These are phyloP conservation scores for Fusarium sp. DNA, from an alignment of 2,329 filamentous ascomycete species.

Conservation along the genomic window DNA sequence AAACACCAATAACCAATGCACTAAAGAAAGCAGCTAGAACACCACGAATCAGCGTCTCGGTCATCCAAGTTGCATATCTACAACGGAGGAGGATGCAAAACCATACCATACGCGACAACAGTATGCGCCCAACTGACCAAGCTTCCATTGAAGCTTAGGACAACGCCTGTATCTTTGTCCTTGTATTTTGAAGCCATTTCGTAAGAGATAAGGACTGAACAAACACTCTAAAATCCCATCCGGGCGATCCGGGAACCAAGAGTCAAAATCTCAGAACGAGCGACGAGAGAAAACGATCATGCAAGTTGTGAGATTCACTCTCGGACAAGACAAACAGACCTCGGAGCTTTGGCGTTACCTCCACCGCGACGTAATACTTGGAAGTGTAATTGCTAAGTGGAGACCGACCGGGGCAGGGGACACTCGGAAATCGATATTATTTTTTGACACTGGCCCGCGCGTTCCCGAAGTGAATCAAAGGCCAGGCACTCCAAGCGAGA, in stretches of 20 bases:
- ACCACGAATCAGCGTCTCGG: constrained; percentile 31
- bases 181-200: constrained; percentile 62
- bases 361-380: constrained; percentile 39
- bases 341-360: constrained; percentile 42
- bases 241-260: constrained; percentile 44
- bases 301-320: constrained; percentile 41
- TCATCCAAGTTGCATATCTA: background rate
- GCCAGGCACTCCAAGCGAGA: background rate
- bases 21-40: constrained; percentile 82
- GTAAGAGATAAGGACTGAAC: constrained; percentile 34
- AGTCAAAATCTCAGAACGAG: constrained; percentile 28
- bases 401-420: constrained; percentile 15
- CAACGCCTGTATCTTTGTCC: constrained; percentile 69
- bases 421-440: constrained; percentile 25
- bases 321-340: constrained; percentile 34
- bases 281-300: constrained; percentile 20
- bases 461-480: constrained; percentile 30
- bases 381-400: constrained; percentile 32
- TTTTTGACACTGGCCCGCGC: constrained; percentile 33
- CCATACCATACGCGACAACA: constrained; percentile 78
- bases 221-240: constrained; percentile 43
- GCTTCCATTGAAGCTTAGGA: constrained; percentile 78
- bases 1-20: constrained; percentile 81
- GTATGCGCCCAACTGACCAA: constrained; percentile 95
- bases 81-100: background rate